A percentile compares a stretch with the other conserved stretches of the same genome.
Evolutionary conservation across 2,329 filamentous ascomycete species (phyloP).

Genomic region (Exophiala calicioides): DNA sequence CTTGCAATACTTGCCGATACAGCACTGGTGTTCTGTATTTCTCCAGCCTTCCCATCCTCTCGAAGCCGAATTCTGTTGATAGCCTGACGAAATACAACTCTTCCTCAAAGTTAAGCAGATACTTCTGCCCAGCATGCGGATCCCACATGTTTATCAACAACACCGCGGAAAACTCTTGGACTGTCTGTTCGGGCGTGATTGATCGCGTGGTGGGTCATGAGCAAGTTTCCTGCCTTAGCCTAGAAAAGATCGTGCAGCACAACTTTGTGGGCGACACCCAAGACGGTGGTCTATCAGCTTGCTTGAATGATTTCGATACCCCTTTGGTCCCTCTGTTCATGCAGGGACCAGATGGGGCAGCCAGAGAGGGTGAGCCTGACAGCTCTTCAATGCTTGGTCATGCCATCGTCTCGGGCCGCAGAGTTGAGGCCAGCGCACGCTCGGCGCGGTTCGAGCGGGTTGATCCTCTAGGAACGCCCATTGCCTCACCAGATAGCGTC

Average conservation of each 20-base stretch:
- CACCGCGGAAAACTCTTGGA: slow-evolving; percentile 30
- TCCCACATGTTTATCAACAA: slow-evolving; percentile 36
- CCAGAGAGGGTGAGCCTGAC: neutral
- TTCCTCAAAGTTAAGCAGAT: slow-evolving; percentile 41
- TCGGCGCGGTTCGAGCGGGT: neutral
- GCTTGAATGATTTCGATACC: slow-evolving; percentile 32
- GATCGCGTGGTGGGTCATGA: slow-evolving; percentile 22
- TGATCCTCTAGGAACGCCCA: neutral
- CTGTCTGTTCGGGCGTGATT: slow-evolving; percentile 28
- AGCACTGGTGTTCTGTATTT: slow-evolving; percentile 50
- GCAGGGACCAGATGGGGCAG: slow-evolving; percentile 11
- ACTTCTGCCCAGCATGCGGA: slow-evolving; percentile 29
- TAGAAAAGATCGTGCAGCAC: slow-evolving; percentile 29
- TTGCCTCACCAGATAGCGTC: neutral
- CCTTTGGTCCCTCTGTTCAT: slow-evolving; percentile 32
- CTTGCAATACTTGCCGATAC: slow-evolving; percentile 54
- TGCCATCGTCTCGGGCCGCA: too few relatives aligned
- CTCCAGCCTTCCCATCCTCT: slow-evolving; percentile 46
- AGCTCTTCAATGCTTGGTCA: too few relatives aligned
- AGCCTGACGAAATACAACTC: slow-evolving; percentile 47
- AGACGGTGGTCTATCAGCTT: slow-evolving; percentile 29
- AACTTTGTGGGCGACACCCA: slow-evolving; percentile 30
- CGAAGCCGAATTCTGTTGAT: slow-evolving; percentile 37
- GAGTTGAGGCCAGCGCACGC: too few relatives aligned
- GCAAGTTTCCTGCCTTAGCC: slow-evolving; percentile 20